Percentiles rank a stretch among this genome's conserved stretches.
These are phyloP conservation scores for Aspergillus puulaauensis DNA, from an alignment of 2,329 filamentous ascomycete genomes.

Conservation along the genomic window DNA sequence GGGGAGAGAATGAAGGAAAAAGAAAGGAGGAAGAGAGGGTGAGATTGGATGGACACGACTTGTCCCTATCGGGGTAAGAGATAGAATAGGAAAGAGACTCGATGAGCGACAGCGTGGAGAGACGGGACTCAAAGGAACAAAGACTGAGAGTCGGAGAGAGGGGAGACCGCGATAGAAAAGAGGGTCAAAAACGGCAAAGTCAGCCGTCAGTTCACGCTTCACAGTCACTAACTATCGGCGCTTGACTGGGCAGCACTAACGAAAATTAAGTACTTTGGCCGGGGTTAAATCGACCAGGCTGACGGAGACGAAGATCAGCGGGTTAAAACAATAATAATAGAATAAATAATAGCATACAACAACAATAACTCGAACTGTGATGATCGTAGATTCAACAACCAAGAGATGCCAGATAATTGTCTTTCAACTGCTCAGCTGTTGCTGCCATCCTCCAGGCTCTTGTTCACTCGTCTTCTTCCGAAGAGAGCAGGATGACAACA, in stretches of 20 bases:
- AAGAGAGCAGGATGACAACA: background rate
- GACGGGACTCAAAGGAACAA: background rate
- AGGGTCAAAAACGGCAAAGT: conserved; percentile 11
- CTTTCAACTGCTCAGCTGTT: too few relatives aligned
- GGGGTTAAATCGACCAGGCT: conserved; percentile 3
- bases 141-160: background rate
- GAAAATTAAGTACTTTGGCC: conserved; percentile 12
- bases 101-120: background rate
- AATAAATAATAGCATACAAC: background rate
- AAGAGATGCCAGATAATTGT: too few relatives aligned
- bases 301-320: conserved; percentile 4
- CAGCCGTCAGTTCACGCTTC: conserved; percentile 5
- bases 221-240: background rate
- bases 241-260: background rate
- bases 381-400: too few relatives aligned
- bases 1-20: background rate
- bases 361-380: too few relatives aligned
- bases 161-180: conserved; percentile 1
- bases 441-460: too few relatives aligned
- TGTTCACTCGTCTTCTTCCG: background rate
- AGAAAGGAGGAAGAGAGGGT: background rate
- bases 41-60: background rate
- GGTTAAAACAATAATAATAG: background rate
- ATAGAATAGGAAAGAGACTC: conserved; percentile 8
- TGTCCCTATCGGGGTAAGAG: conserved; percentile 2